A percentile compares a stretch with the other conserved stretches of the same genome.
These are phyloP conservation scores for Parietichytrium sp. DNA, from an alignment of 108 stramenopile genomes.

Conservation along the genomic window DNA sequence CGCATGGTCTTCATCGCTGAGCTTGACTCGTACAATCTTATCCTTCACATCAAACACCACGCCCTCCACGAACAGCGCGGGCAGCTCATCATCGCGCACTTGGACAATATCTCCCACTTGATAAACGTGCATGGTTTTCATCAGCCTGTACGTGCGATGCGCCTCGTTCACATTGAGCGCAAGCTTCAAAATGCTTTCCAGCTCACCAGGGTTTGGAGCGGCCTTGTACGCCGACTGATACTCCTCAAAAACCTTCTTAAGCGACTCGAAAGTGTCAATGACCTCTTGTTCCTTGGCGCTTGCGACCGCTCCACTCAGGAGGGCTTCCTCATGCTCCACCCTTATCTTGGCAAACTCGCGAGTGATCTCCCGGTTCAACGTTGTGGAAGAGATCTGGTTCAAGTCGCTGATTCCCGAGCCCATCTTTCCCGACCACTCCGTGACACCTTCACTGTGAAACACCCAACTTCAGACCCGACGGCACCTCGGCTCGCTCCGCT, in stretches of 20 bases:
- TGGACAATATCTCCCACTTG: constrained; percentile 21
- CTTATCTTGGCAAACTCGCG: background rate
- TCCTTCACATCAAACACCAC: background rate
- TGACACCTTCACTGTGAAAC: too few species aligned
- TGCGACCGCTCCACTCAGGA: background rate
- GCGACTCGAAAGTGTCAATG: background rate
- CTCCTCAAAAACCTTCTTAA: background rate
- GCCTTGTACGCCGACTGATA: background rate
- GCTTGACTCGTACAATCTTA: background rate
- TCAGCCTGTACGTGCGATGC: background rate
- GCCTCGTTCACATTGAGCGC: constrained; percentile 18
- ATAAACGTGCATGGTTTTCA: background rate
- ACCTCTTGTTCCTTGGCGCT: background rate
- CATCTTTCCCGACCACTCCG: too few species aligned
- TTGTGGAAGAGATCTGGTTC: background rate
- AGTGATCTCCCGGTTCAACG: background rate
- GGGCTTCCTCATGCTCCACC: background rate
- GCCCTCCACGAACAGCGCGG: constrained; percentile 12
- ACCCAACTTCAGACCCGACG: too few species aligned
- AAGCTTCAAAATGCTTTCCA: background rate
- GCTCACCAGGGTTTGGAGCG: background rate
- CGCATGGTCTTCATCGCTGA: background rate
- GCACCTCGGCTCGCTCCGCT: too few species aligned
- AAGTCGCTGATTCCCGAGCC: constrained; percentile 24
- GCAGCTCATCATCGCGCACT: background rate